Conservation (phyloP, 805 yeast species). For the Sungouiozyma ichnusensis region DNA sequence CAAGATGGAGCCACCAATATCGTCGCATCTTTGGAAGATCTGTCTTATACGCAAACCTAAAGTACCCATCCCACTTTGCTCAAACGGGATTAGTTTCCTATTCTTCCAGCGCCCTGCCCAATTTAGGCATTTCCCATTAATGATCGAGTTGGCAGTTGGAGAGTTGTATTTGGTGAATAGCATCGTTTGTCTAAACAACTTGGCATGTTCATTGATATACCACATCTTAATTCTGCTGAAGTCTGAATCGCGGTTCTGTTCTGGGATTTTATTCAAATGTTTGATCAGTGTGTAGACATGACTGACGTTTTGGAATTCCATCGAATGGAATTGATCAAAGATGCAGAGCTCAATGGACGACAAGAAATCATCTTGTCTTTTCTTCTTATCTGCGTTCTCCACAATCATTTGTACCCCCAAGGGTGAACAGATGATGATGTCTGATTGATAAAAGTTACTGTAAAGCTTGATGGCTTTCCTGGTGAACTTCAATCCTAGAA, state of each 20-base stretch:
- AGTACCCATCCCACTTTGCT: slow-evolving; percentile 47
- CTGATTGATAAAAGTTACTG: slow-evolving; percentile 75
- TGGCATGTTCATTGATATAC: slow-evolving; percentile 77
- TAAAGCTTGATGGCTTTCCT: slow-evolving; percentile 78
- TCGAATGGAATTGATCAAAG: slow-evolving; percentile 74
- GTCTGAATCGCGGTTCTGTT: slow-evolving; percentile 72
- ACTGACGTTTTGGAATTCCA: slow-evolving; percentile 89
- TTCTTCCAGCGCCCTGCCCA: slow-evolving; percentile 51
- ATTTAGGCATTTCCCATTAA: slow-evolving; percentile 41
- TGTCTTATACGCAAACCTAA: slow-evolving; percentile 60
- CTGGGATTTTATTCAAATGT: slow-evolving; percentile 67
- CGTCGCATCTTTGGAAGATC: slow-evolving; percentile 60
- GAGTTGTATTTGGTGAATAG: slow-evolving; percentile 66
- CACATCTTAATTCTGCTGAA: slow-evolving; percentile 87
- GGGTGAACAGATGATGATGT: slow-evolving; percentile 84
- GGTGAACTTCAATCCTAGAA: slow-evolving; percentile 83
- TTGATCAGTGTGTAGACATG: slow-evolving; percentile 65
- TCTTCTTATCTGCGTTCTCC: slow-evolving; percentile 47
- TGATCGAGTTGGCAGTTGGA: slow-evolving; percentile 67
- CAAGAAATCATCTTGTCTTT: slow-evolving; percentile 68
- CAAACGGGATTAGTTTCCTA: slow-evolving; percentile 36
- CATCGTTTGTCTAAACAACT: slow-evolving; percentile 64
- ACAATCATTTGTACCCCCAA: slow-evolving; percentile 74
- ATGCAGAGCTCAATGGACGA: slow-evolving; percentile 79
- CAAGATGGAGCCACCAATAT: slow-evolving; percentile 35